phyloP scores from a whole-genome alignment of 192 early-diverging fungal species.

The Gryganskiella cystojenkinii region DNA sequence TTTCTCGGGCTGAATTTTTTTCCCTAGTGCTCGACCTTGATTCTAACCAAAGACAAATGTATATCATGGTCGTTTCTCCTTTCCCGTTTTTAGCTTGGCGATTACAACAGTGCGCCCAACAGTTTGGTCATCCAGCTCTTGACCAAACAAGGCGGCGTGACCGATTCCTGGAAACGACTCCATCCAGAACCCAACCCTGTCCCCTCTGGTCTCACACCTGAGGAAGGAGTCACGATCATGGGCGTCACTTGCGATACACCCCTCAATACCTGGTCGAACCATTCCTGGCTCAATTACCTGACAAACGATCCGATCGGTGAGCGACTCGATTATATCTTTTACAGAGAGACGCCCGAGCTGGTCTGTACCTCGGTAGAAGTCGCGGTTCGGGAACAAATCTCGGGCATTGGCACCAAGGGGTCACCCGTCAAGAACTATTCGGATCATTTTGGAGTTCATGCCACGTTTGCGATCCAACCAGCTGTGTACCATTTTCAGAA shows the following conservation, averaged over 20 bases:
- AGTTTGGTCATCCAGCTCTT: conserved; percentile 56
- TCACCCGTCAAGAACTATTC: conserved; percentile 49
- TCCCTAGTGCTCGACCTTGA: not conserved
- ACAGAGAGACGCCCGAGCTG: conserved; percentile 54
- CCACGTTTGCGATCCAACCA: conserved; percentile 52
- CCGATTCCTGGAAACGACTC: conserved; percentile 59
- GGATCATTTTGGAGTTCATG: conserved; percentile 65
- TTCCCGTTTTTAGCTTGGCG: conserved; percentile 62
- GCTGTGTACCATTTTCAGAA: conserved; percentile 39
- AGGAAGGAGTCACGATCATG: conserved; percentile 53
- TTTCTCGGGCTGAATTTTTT: too few species aligned
- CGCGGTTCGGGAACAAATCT: conserved; percentile 36
- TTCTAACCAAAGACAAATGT: not conserved
- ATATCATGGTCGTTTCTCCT: too few species aligned
- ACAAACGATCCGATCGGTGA: conserved; percentile 50
- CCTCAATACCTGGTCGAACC: conserved; percentile 63
- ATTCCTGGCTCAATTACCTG: conserved; percentile 45
- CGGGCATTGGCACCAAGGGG: conserved; percentile 27
- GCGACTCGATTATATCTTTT: conserved; percentile 67
- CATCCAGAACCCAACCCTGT: conserved; percentile 48
- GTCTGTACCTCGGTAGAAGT: conserved; percentile 42
- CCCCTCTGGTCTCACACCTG: conserved; percentile 36
- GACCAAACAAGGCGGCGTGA: conserved; percentile 59
- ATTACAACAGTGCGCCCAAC: conserved; percentile 62
- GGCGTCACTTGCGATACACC: conserved; percentile 68